Conservation (phyloP, 1,284 basidiomycete genomes). For the Irpex sp. region DNA sequence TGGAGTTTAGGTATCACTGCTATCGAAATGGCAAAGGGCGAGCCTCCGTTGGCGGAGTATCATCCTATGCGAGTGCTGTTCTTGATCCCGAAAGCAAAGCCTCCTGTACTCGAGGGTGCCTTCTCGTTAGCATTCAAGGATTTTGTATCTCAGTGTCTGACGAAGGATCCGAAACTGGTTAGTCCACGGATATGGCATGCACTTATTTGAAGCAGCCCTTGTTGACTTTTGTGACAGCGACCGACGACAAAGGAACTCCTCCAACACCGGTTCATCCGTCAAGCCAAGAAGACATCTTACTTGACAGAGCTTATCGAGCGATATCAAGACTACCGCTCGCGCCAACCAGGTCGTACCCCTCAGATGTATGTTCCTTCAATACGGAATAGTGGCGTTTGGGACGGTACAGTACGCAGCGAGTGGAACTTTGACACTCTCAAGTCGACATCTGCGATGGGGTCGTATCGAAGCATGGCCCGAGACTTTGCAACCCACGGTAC, state of each 20-base stretch:
- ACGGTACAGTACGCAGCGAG: constrained; percentile 79
- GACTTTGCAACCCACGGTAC: constrained; percentile 61
- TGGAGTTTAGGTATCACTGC: constrained; percentile 98
- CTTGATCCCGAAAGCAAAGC: constrained; percentile 94
- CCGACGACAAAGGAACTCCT: constrained; percentile 90
- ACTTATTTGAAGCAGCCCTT: constrained; percentile 4
- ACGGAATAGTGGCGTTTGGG: constrained; percentile 59
- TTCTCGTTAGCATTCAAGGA: constrained; percentile 90
- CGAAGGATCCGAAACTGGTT: constrained; percentile 85
- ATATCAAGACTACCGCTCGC: constrained; percentile 65
- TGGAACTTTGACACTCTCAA: constrained; percentile 96
- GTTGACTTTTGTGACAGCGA: constrained; percentile 47
- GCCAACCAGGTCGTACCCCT: constrained; percentile 50
- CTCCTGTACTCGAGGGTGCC: constrained; percentile 84
- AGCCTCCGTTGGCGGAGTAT: constrained; percentile 91
- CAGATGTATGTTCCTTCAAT: constrained; percentile 52
- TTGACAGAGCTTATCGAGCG: constrained; percentile 87
- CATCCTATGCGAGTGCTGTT: constrained; percentile 96
- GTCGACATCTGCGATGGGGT: constrained; percentile 70
- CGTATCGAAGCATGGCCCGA: constrained; percentile 63
- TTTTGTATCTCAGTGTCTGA: constrained; percentile 88
- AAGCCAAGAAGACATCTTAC: constrained; percentile 76
- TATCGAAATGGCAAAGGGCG: constrained; percentile 94
- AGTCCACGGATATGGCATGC: constrained; percentile 27
- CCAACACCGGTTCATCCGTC: constrained; percentile 88